Evolutionary conservation across 1,284 basidiomycete species (phyloP).

Genomic region (Pholiota adiposa): DNA sequence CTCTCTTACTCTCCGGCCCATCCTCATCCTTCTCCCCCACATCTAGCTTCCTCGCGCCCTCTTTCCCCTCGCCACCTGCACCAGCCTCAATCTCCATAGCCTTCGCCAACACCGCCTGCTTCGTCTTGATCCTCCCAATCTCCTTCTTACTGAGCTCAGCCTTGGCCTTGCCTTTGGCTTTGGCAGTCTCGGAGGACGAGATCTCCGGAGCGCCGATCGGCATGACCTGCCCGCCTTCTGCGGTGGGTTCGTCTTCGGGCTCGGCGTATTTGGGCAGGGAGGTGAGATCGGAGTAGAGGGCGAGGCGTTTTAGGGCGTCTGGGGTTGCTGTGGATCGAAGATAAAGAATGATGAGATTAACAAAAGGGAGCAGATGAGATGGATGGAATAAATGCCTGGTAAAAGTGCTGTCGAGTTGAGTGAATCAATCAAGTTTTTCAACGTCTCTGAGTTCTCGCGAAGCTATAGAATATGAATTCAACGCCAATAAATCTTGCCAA

Average conservation of each 20-base stretch:
- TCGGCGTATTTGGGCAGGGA: conserved; percentile 62
- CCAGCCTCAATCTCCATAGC: conserved; percentile 23
- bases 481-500: background rate
- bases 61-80: conserved; percentile 13
- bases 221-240: conserved; percentile 10
- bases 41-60: conserved; percentile 18
- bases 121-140: conserved; percentile 55
- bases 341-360: background rate
- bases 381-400: conserved; percentile 33
- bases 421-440: conserved; percentile 35
- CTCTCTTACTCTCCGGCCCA: conserved; percentile 6
- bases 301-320: conserved; percentile 54
- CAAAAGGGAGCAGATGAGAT: conserved; percentile 3
- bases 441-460: conserved; percentile 27
- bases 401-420: conserved; percentile 45
- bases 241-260: conserved; percentile 15
- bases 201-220: conserved; percentile 28
- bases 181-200: conserved; percentile 25
- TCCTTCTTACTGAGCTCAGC: conserved; percentile 41
- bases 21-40: conserved; percentile 24
- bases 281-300: conserved; percentile 63
- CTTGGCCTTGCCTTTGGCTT: conserved; percentile 20
- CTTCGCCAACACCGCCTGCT: conserved; percentile 43
- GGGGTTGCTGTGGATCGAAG: conserved; percentile 42
- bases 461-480: conserved; percentile 26